phyloP scores from a whole-genome alignment of 176 grass and related monocot species.

The Oropetium thomaeum region DNA sequence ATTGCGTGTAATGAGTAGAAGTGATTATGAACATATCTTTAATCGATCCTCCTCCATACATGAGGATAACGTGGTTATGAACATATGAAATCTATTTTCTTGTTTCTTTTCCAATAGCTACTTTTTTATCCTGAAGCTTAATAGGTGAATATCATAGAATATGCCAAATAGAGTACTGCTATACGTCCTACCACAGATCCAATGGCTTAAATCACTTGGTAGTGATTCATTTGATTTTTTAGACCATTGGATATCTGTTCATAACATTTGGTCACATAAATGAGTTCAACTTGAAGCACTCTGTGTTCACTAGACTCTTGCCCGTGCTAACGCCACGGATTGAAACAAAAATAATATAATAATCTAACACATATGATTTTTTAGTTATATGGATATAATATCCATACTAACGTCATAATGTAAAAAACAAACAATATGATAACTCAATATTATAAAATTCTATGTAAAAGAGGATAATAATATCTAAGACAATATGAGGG shows the following conservation, averaged over 20 bases:
- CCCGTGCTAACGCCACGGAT: no score
- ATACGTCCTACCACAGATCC: neutral
- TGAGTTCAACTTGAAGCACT: no score
- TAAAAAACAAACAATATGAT: no score
- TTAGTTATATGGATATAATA: no score
- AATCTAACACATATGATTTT: no score
- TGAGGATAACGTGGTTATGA: conserved; percentile 15
- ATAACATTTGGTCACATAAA: neutral
- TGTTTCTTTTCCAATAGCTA: neutral
- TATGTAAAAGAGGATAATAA: no score
- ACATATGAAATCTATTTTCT: neutral
- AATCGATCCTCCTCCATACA: neutral
- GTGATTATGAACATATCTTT: conserved; percentile 7
- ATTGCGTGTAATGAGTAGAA: conserved; percentile 25
- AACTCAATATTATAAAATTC: no score
- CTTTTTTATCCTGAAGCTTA: conserved; percentile 30
- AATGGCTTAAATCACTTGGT: neutral
- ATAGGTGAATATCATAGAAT: conserved; percentile 9
- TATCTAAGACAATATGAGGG: no score
- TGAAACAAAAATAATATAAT: no score
- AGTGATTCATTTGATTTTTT: neutral
- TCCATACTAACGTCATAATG: no score
- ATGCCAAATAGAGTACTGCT: neutral
- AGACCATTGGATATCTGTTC: neutral
- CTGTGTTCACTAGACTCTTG: no score